Conservation (phyloP, 2,329 filamentous ascomycete species). For the Cladosporium sp. region DNA sequence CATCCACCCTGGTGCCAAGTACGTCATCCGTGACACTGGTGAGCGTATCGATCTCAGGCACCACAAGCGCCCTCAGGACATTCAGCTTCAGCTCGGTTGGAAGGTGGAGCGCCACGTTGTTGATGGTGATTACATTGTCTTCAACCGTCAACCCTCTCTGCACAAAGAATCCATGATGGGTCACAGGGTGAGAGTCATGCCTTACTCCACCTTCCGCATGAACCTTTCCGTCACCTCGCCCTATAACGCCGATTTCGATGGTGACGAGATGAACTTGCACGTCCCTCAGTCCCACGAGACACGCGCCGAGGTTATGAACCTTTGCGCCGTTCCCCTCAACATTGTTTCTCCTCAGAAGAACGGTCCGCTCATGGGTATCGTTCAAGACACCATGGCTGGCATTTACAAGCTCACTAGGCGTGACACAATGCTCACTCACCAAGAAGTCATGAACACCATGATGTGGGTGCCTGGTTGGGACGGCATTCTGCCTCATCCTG, state of each 20-base stretch:
- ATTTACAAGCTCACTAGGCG: conserved; percentile 95
- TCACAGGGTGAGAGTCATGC: conserved; percentile 96
- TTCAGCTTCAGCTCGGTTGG: conserved; percentile 92
- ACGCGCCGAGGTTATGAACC: conserved; percentile 86
- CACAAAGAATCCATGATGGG: conserved; percentile 99
- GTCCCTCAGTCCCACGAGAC: conserved; percentile 98
- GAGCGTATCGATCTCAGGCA: conserved; percentile 93
- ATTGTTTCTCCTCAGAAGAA: conserved; percentile 98
- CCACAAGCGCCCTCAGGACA: conserved; percentile 82
- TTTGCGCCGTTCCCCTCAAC: conserved; percentile 97
- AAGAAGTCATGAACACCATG: conserved; percentile 94
- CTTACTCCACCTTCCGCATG: conserved; percentile 96
- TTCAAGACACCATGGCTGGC: conserved; percentile 94
- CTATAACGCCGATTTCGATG: conserved; percentile 99
- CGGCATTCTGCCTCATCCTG: conserved; percentile 85
- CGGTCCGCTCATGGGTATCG: conserved; percentile 97
- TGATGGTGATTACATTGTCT: conserved; percentile 96
- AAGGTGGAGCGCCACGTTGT: conserved; percentile 97
- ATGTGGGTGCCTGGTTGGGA: conserved; percentile 99
- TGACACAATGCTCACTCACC: conserved; percentile 86
- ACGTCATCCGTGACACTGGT: conserved; percentile 90
- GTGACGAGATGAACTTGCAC: conserved; percentile 99
- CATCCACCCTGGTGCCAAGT: conserved; percentile 92
- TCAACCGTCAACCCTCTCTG: conserved; percentile 98
- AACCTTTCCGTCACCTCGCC: conserved; percentile 97